Evolutionary conservation across 2,329 filamentous ascomycete genomes (phyloP).

Genomic region (Cladosporium oxysporum): DNA sequence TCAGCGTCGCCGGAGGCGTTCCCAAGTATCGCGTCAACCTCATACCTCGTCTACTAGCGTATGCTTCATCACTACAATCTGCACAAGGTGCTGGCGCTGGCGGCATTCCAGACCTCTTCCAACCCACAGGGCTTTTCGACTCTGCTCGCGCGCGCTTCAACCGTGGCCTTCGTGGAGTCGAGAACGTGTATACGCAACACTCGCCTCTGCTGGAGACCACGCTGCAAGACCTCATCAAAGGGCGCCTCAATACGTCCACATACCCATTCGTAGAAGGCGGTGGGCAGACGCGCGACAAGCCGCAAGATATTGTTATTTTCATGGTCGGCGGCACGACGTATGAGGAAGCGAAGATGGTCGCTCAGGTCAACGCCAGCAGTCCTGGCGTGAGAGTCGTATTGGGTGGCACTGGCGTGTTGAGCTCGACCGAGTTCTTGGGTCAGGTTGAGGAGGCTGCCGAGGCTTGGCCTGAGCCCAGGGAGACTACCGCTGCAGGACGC

Average conservation of each 20-base stretch:
- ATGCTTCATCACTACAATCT: conserved; percentile 83
- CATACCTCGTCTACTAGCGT: conserved; percentile 78
- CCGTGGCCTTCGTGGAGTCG: conserved; percentile 85
- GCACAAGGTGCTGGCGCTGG: conserved; percentile 60
- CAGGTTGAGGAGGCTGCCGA: conserved; percentile 88
- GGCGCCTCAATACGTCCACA: conserved; percentile 77
- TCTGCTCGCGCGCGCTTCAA: conserved; percentile 86
- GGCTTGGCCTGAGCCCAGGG: conserved; percentile 74
- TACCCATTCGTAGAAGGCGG: conserved; percentile 94
- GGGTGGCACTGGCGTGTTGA: conserved; percentile 85
- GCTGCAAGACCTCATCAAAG: conserved; percentile 90
- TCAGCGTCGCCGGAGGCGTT: conserved; percentile 80
- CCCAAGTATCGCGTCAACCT: conserved; percentile 73
- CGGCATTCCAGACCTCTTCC: conserved; percentile 91
- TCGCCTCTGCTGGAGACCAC: conserved; percentile 84
- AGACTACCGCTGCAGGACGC: conserved; percentile 62
- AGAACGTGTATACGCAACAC: conserved; percentile 98
- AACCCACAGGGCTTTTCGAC: conserved; percentile 86
- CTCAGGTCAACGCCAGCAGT: conserved; percentile 88
- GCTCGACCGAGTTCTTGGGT: conserved; percentile 82
- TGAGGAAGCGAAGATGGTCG: conserved; percentile 94
- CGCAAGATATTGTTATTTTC: conserved; percentile 94
- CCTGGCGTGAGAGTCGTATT: conserved; percentile 87
- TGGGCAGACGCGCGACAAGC: conserved; percentile 86
- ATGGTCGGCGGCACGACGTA: conserved; percentile 93